A percentile compares a stretch with the other conserved stretches of the same genome.
Conservation (phyloP, 495 filamentous ascomycete genomes). For the Penicillium arizonense region DNA sequence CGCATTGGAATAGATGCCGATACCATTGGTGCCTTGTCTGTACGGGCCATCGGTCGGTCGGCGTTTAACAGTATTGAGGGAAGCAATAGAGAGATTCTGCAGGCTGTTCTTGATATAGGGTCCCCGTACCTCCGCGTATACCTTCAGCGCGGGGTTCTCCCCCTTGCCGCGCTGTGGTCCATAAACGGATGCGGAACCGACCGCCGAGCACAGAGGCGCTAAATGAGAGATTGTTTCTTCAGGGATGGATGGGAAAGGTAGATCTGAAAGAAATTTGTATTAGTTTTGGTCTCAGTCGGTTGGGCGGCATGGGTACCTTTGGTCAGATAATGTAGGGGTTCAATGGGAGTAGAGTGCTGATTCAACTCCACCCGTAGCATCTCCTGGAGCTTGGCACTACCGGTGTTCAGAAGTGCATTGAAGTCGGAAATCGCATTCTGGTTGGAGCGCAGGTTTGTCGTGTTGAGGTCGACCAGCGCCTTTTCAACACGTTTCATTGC, state of each 20-base stretch:
- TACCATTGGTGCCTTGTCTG: conserved; percentile 86
- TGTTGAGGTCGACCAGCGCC: conserved; percentile 74
- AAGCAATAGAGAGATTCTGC: conserved; percentile 82
- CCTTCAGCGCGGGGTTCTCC: conserved; percentile 62
- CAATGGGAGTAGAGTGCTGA: conserved; percentile 71
- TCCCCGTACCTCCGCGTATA: conserved; percentile 82
- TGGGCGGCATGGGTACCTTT: conserved; percentile 52
- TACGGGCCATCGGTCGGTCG: conserved; percentile 79
- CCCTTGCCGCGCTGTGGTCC: conserved; percentile 46
- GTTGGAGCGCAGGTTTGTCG: conserved; percentile 85
- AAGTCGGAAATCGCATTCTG: conserved; percentile 86
- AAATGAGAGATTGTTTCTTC: conserved; percentile 58
- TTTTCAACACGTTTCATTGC: conserved; percentile 86
- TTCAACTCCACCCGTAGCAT: conserved; percentile 72
- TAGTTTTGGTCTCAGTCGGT: neutral
- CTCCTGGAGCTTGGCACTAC: conserved; percentile 77
- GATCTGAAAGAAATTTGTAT: conserved; percentile 36
- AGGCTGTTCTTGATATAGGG: conserved; percentile 78
- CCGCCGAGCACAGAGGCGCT: conserved; percentile 54
- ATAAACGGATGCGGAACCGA: conserved; percentile 52
- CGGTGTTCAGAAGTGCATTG: conserved; percentile 69
- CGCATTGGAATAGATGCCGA: conserved; percentile 82
- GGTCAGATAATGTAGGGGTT: conserved; percentile 91
- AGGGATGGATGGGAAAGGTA: conserved; percentile 65
- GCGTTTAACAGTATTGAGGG: conserved; percentile 82